phyloP scores from a whole-genome alignment of 352 stramenopile genomes.

The Halophytophthora batemanensis region DNA sequence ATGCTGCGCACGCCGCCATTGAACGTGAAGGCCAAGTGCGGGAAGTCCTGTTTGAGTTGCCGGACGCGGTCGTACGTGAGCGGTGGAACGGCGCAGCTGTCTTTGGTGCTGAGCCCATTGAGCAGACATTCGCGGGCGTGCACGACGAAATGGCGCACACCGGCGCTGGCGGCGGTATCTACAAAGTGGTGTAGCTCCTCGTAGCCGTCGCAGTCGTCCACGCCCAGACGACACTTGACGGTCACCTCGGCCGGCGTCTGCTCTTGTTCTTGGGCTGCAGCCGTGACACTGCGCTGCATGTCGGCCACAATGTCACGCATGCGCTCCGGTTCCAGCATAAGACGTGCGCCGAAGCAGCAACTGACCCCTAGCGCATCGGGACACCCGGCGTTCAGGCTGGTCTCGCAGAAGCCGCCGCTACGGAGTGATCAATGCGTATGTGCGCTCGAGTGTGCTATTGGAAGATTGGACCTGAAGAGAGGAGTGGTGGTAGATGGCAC shows the following conservation, averaged over 20 bases:
- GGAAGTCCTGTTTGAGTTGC: conserved; percentile 94
- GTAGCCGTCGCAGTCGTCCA: conserved; percentile 93
- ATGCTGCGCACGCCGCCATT: conserved; percentile 96
- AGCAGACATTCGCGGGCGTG: conserved; percentile 98
- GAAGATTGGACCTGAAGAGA: too few relatives aligned
- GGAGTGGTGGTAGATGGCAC: too few relatives aligned
- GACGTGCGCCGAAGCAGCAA: conserved; percentile 93
- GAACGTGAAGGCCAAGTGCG: conserved; percentile 95
- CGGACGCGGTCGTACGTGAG: conserved; percentile 96
- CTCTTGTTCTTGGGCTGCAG: conserved; percentile 26
- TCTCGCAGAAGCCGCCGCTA: conserved; percentile 91
- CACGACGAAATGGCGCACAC: conserved; percentile 96
- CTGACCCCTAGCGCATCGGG: conserved; percentile 82
- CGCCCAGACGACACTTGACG: conserved; percentile 98
- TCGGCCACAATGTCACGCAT: conserved; percentile 91
- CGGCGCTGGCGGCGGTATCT: conserved; percentile 79
- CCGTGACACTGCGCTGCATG: conserved; percentile 57
- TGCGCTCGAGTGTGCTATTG: too few relatives aligned
- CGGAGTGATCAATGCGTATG: too few relatives aligned
- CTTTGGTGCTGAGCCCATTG: conserved; percentile 93
- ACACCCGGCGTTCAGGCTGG: conserved; percentile 98
- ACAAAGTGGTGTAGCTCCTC: conserved; percentile 94
- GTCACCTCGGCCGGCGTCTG: conserved; percentile 71
- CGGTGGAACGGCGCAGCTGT: conserved; percentile 97
- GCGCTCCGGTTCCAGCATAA: conserved; percentile 96